Percentiles rank a stretch among this genome's conserved stretches.
Conservation (phyloP, 495 filamentous ascomycete genomes). For the Daldinia caldariorum region DNA sequence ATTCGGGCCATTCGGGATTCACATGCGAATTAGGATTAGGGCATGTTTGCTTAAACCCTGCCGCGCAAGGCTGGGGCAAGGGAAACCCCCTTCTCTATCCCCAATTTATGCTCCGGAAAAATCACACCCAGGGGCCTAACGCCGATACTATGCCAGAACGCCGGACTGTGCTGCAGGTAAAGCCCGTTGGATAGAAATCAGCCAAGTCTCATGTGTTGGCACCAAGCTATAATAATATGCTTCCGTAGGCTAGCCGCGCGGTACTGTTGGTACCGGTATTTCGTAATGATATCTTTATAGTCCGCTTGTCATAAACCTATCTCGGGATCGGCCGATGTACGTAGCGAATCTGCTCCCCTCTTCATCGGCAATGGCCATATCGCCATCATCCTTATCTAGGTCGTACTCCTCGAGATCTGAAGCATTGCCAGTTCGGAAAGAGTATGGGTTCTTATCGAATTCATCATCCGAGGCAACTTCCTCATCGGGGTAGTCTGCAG, state of each 20-base stretch:
- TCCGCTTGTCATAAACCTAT: slow-evolving; percentile 34
- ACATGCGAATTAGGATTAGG: slow-evolving; percentile 24
- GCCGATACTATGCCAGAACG: slow-evolving; percentile 25
- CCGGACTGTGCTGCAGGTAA: slow-evolving; percentile 22
- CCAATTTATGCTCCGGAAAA: slow-evolving; percentile 12
- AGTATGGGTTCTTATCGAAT: slow-evolving; percentile 56
- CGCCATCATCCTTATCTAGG: slow-evolving; percentile 34
- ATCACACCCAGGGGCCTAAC: slow-evolving; percentile 17
- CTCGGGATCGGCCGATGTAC: slow-evolving; percentile 34
- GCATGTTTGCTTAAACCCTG: slow-evolving; percentile 40
- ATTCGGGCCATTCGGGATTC: slow-evolving; percentile 36
- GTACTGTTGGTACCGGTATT: slow-evolving; percentile 6
- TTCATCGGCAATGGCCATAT: slow-evolving; percentile 39
- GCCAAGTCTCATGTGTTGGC: slow-evolving; percentile 16
- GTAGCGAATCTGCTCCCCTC: slow-evolving; percentile 34
- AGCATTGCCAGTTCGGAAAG: slow-evolving; percentile 55
- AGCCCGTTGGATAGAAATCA: slow-evolving; percentile 24
- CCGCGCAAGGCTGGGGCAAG: slow-evolving; percentile 28
- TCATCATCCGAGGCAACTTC: slow-evolving; percentile 66
- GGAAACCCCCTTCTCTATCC: slow-evolving; percentile 17
- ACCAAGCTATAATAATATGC: slow-evolving; percentile 10
- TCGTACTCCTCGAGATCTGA: slow-evolving; percentile 59
- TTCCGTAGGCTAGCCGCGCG: slow-evolving; percentile 33
- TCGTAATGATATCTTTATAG: slow-evolving; percentile 17
- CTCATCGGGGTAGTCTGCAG: slow-evolving; percentile 65